Evolutionary conservation across 1,284 basidiomycete genomes (phyloP), one percentile per base, ranked within the genome.

Genomic region (Cystobasidiaceae sp.): DNA sequence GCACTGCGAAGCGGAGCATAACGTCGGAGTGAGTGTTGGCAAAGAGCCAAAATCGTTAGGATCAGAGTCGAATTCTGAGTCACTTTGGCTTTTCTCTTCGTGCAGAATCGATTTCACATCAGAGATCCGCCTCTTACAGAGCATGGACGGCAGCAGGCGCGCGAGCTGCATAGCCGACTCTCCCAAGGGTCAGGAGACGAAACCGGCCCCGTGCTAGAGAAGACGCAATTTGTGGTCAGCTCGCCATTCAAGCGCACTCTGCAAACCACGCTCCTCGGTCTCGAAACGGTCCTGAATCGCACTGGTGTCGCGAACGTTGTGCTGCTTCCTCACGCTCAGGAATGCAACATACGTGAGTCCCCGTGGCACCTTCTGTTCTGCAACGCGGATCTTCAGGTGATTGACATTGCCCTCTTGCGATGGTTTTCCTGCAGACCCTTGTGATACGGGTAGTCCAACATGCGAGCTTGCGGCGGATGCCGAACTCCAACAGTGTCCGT

Each of bases 1-100:
- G 27, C 59, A 62, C 21, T 51, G 32, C 37, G 41, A 62, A 30
- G 59, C 59, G 23, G 59, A 62, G 59, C 59, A 62, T 34, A 62
- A 62, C 30, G 34, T 54, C 21, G 45, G 21, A 17, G 59, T 62
- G n/a, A n/a, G 56, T 45, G 7, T 11, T 27, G 30, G 21, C 49
- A 39, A 39, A n/a, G n/a, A 39, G 37, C 37, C 37, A 39, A 39
- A 39, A n/a, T 39, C n/a, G 37, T 39, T 51, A 28, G 6, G 6
- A 27, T 9, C 49, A 11, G 34, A 4, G 30, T 19, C 11, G 23
- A 54, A n/a, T 34, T 17, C 28, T 21, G 34, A n/a, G 4, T 15
- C 4, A 7, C 33, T n/a, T 4, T 43, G 21, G 37, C 34, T 23
- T 19, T 4, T 7, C 13, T 44, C 21, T 15, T 43, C 15, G 34